Evolutionary conservation across 2,329 filamentous ascomycete species (phyloP), one percentile per base, ranked within the genome.

Genomic region (Lachnellula subtilissima): DNA sequence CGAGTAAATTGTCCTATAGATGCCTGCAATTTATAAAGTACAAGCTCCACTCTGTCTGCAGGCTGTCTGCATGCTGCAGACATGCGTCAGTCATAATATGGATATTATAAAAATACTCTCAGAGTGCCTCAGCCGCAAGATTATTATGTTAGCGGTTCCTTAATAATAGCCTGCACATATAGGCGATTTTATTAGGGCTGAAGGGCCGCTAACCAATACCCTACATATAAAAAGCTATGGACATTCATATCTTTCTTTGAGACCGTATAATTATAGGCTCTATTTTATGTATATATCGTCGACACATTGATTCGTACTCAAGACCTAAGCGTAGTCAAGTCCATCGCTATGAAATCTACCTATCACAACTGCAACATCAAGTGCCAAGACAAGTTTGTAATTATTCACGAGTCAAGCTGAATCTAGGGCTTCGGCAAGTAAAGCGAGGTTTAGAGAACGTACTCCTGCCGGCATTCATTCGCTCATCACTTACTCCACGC

Each of bases 81-180:
- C 43, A 47, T 36, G 45, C 51, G 50, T 52, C 25, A 53, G 46
- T 49, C 37, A 25, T 6, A 7, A 25, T 25, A 25, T 25, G 46
- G 43, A 50, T 9, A 9, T 9, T 9, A 9, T 32, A 11, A 9
- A 32, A 9, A 32, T 48, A 14, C 32, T 28, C 3, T 43, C 22
- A 14, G 46, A 51, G 47, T 49, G 51, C 23, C n/a, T 32, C 37
- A 25, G 47, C 50, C 50, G 55, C 52, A 57, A 52, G 36, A 56
- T 60, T 60, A 60, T 52, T 53, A 49, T 37, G 28, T 50, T 57
- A 56, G 46, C 52, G 53, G 55, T 57, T 50, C 43, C 32, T 23
- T 46, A 14, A 48, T 48, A 9, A 48, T 48, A 48, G 12, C 25
- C 25, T 17, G 4, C n/a, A 48, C 15, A 32, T 32, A 48, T 25